phyloP scores from a whole-genome alignment of 768 basidiomycete species.

The Russula sp. region DNA sequence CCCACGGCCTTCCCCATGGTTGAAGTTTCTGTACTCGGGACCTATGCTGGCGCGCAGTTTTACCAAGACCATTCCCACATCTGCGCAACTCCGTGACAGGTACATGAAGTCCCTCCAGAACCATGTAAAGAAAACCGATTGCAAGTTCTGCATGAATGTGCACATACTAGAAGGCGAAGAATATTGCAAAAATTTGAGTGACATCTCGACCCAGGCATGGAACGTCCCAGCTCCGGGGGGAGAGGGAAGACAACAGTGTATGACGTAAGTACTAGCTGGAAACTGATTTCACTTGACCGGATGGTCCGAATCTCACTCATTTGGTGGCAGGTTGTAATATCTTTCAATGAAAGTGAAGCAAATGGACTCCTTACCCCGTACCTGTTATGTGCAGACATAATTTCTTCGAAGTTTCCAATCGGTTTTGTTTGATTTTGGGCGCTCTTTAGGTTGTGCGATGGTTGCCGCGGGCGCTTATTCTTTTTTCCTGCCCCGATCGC shows the following conservation, averaged over 20 bases:
- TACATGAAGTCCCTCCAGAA: background rate
- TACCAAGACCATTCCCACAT: background rate
- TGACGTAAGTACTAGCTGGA: too few relatives aligned
- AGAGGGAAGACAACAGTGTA: too few relatives aligned
- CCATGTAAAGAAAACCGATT: background rate
- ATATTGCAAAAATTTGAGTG: background rate
- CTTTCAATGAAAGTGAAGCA: background rate
- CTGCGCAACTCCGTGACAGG: background rate
- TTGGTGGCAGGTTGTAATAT: too few relatives aligned
- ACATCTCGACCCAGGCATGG: background rate
- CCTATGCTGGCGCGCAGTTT: background rate
- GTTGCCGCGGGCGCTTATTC: too few relatives aligned
- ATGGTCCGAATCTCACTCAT: too few relatives aligned
- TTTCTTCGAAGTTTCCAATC: background rate
- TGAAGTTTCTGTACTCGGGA: background rate
- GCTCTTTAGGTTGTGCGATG: background rate
- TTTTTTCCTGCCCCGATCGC: too few relatives aligned
- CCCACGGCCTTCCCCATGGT: background rate
- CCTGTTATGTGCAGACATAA: background rate
- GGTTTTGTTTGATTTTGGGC: background rate
- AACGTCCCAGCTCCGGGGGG: background rate
- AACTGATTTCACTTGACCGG: too few relatives aligned
- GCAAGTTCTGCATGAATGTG: conserved; percentile 9
- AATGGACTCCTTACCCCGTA: background rate
- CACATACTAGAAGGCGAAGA: conserved; percentile 9